Base-by-base conservation (phyloP, 169 alveolate species). In the Plasmodium vivax region DNA sequence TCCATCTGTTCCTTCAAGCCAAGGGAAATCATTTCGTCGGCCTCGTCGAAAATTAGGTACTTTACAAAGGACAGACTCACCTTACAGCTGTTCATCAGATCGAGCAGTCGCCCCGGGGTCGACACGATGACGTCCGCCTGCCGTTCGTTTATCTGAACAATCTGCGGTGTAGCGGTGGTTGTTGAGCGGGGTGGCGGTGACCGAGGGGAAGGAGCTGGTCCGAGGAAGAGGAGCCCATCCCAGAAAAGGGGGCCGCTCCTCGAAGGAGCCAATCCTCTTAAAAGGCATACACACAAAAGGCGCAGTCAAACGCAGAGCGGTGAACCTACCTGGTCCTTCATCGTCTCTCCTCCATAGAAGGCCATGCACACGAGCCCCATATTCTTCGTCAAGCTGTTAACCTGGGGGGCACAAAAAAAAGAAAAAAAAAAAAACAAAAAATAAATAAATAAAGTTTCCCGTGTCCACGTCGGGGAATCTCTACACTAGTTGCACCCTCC, bases 1-100 rank as follows among this genome's bases (percentile, higher is more conserved):
- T 84, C 77, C 93, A 84, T 84, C 58, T 84, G 93, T 19, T 84
- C 79, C 56, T 84, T 84, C 34, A 84, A 98, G 4, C 99, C 99
- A 99, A 98, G 98, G 93, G 98, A 99, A 58, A 98, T 94, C 99
- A 98, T 97, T 93, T 99, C 96, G 93, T 98, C 99, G 16, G 99
- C 99, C 96, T 98, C 99, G 84, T 98, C 99, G 36, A 98, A 85
- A 12, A 98, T 98, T 68, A 98, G 95, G 94, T 95, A 98, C 81
- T 97, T 96, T 38, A 98, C 96, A 51, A 95, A 96, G 3, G 93
- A 84, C 80, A 98, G 95, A 32, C 95, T 85, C 4, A 98, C 97
- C 90, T 95, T 85, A 47, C 98, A 96, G 47, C 96, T 92, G 32
- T 97, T 97, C 79, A 98, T 87, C 51, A 98, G 95, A 81, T 99